Evolutionary conservation across 352 stramenopile genomes (phyloP).

Genomic region (Porosira glacialis): DNA sequence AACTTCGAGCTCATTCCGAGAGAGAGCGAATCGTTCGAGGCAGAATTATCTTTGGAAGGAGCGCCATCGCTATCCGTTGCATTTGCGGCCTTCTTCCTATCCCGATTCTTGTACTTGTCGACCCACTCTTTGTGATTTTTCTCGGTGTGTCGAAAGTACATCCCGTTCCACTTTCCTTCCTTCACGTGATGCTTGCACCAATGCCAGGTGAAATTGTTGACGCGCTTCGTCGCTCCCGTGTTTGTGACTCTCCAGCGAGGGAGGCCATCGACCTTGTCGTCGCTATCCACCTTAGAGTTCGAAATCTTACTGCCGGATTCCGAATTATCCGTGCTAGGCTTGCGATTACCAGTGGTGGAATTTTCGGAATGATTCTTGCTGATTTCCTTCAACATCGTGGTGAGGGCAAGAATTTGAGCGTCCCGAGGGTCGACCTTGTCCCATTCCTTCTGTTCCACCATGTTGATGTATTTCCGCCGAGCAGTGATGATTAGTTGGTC

Average conservation of each 20-base stretch:
- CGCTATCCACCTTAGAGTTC: too few relatives aligned
- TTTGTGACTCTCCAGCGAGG: slow-evolving; percentile 8
- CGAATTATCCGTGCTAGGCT: too few relatives aligned
- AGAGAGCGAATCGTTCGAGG: neutral
- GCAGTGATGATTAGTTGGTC: neutral
- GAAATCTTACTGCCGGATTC: too few relatives aligned
- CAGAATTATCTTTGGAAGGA: too few relatives aligned
- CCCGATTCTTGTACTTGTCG: too few relatives aligned
- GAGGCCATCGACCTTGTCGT: slow-evolving; percentile 1
- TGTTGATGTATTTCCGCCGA: neutral
- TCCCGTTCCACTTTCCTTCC: slow-evolving; percentile 3
- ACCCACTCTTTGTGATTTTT: too few relatives aligned
- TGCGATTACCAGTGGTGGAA: too few relatives aligned
- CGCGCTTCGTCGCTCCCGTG: neutral
- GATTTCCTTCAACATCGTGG: neutral
- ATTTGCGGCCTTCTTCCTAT: too few relatives aligned
- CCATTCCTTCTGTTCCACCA: neutral
- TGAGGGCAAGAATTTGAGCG: neutral
- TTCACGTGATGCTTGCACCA: slow-evolving; percentile 1
- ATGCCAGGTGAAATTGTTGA: neutral
- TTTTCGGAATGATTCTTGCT: too few relatives aligned
- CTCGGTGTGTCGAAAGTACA: neutral
- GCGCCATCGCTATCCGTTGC: too few relatives aligned
- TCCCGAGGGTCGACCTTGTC: neutral
- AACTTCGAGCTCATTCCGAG: neutral